Percentiles rank a stretch among this genome's conserved stretches.
phyloP scores from a whole-genome alignment of 306 rosid genomes.

The Luffa acutangula region DNA sequence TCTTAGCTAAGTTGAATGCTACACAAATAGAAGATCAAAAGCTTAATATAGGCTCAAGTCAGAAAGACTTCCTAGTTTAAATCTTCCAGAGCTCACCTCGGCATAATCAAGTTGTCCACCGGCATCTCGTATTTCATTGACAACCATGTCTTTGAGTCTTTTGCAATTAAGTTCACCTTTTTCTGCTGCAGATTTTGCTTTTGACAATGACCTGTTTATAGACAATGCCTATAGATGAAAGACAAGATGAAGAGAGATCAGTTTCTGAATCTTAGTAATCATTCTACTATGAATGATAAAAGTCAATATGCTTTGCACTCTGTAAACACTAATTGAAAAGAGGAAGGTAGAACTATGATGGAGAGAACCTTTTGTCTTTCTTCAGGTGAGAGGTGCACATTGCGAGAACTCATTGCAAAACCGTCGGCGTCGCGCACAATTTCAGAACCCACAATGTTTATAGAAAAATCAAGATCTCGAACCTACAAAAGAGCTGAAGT shows the following conservation, averaged over 20 bases:
- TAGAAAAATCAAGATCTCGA: conserved; percentile 77
- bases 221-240: conserved; percentile 51
- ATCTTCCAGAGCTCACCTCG: conserved; percentile 39
- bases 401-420: conserved; percentile 91
- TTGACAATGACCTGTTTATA: conserved; percentile 56
- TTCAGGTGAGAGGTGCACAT: conserved; percentile 65
- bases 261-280: background rate
- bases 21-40: background rate
- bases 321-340: background rate
- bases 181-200: conserved; percentile 51
- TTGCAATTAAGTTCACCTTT: conserved; percentile 46
- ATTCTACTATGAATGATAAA: background rate
- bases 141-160: conserved; percentile 36
- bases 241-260: background rate
- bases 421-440: conserved; percentile 64
- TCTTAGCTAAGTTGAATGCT: background rate
- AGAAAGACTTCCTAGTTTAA: background rate
- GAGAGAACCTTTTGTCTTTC: conserved; percentile 58
- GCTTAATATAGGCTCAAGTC: background rate
- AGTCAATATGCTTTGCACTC: background rate
- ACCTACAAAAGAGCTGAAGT: conserved; percentile 36
- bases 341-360: background rate
- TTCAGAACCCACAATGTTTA: conserved; percentile 61
- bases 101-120: conserved; percentile 86
- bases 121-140: conserved; percentile 42